Base-by-base conservation (phyloP, 2,329 filamentous ascomycete genomes). In the Colletotrichum destructivum region DNA sequence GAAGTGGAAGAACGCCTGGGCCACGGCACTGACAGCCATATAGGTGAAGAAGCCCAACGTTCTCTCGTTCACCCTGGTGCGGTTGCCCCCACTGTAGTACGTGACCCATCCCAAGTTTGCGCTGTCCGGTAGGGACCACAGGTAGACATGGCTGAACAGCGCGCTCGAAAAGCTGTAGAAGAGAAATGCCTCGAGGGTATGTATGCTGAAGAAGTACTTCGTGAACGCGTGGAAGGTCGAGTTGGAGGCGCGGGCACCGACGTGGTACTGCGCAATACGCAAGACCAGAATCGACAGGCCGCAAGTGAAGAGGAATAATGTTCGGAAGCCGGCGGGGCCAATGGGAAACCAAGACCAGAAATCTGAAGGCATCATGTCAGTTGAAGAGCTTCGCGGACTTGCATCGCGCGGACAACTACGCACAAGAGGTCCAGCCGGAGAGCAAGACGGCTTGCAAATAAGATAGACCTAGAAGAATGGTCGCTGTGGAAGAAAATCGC, bases 271-370 rank as follows among this genome's bases (percentile, higher is more conserved):
- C 55, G 93, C 91, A 77, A 98, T 94, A 78, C 95, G 94, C 62
- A 98, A 89, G 75, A 98, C 88, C 83, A 97, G 93, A 75, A 98
- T 88, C 68, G 90, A 85, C 71, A 98, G 89, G 72, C 90, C 91
- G 76, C 92, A 92, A 73, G 93, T 84, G 83, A 95, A 96, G 74
- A 98, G 88, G 73, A 94, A 87, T 18, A 92, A 79, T 7, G 94
- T 89, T 76, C 95, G 92, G 66, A 97, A 81, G 71, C 94, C 94
- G 55, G 92, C 90, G 66, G 88, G 87, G 62, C 94, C 93, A 49
- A 98, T 77, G 31, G 95, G 95, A 75, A 97, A 94, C 93, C 94
- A 96, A 76, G 91, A 86, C 95, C 94, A 98, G 73, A 98, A 84
- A 62, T 90, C 94, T 96, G 38, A 16, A 76, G 44, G 62, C n/a